These are phyloP conservation scores for Phaeotremella fagi DNA, from an alignment of 768 basidiomycete genomes.

Conservation along the genomic window DNA sequence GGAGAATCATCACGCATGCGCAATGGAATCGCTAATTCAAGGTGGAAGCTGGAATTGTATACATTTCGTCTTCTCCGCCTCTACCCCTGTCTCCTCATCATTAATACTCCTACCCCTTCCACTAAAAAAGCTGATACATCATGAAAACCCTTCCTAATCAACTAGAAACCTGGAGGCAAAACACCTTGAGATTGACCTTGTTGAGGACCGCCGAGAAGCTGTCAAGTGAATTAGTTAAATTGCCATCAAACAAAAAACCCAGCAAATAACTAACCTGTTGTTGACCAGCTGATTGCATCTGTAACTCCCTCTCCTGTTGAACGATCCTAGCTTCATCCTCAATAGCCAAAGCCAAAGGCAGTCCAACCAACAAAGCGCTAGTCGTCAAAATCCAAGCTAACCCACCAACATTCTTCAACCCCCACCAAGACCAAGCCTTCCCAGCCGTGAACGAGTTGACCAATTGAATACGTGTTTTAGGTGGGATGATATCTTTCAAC, in stretches of 20 bases:
- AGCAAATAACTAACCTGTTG: conserved; percentile 74
- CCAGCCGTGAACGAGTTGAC: conserved; percentile 60
- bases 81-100: not conserved
- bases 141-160: too few relatives aligned
- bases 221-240: too few relatives aligned
- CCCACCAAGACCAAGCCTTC: conserved; percentile 61
- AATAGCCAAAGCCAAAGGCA: conserved; percentile 84
- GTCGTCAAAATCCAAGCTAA: conserved; percentile 94
- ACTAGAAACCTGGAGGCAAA: conserved; percentile 80
- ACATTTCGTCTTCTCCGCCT: not conserved
- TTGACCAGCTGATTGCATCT: conserved; percentile 86
- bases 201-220: conserved; percentile 71
- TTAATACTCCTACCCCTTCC: too few relatives aligned
- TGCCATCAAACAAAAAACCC: too few relatives aligned
- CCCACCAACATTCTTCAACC: conserved; percentile 72
- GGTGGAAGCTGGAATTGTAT: too few relatives aligned
- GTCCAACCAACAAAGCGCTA: conserved; percentile 83
- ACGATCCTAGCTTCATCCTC: conserved; percentile 96
- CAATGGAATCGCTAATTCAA: too few relatives aligned
- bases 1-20: too few relatives aligned
- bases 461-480: conserved; percentile 75
- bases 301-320: conserved; percentile 87
- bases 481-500: conserved; percentile 92
- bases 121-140: too few relatives aligned
- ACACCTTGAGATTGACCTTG: conserved; percentile 53